Conservation (phyloP, 1,284 basidiomycete species). For the Rhodotorula sp. region DNA sequence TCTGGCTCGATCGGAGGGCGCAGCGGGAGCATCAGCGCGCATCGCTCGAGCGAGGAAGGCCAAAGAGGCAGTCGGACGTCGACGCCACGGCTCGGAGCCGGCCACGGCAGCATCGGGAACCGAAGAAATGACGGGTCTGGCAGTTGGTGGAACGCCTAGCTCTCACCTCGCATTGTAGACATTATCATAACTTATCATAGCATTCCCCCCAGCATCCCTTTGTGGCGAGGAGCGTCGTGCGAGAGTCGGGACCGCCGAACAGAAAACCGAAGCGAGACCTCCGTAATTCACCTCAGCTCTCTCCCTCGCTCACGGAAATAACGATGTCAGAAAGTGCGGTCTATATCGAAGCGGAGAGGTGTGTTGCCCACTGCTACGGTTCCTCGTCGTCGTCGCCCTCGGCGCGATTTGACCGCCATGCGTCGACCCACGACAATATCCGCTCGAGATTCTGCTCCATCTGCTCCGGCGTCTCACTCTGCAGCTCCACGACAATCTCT, state of each 20-base stretch:
- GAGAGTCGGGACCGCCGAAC: too few species aligned
- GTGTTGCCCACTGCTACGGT: background rate
- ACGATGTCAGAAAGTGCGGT: background rate
- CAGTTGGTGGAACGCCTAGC: slow-evolving; percentile 34
- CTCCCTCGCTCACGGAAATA: too few species aligned
- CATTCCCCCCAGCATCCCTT: background rate
- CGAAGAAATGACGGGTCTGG: slow-evolving; percentile 24
- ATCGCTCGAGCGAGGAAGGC: slow-evolving; percentile 4
- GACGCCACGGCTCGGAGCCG: slow-evolving; percentile 27
- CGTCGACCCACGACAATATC: slow-evolving; percentile 69
- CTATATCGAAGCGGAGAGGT: background rate
- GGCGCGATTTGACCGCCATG: slow-evolving; percentile 20
- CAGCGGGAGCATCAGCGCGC: slow-evolving; percentile 1
- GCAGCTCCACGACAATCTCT: slow-evolving; percentile 82
- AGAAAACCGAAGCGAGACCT: too few species aligned
- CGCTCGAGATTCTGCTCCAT: slow-evolving; percentile 81
- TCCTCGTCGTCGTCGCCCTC: slow-evolving; percentile 13
- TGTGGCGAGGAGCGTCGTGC: too few species aligned
- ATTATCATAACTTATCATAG: background rate
- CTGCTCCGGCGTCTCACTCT: slow-evolving; percentile 74
- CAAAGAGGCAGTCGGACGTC: slow-evolving; percentile 5
- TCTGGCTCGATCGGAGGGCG: slow-evolving; percentile 16
- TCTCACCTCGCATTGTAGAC: background rate
- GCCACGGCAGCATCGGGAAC: slow-evolving; percentile 21
- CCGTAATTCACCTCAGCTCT: too few species aligned